Base-by-base conservation (phyloP, 1,284 basidiomycete species). In the Microbotryum silenes-acaulis region DNA sequence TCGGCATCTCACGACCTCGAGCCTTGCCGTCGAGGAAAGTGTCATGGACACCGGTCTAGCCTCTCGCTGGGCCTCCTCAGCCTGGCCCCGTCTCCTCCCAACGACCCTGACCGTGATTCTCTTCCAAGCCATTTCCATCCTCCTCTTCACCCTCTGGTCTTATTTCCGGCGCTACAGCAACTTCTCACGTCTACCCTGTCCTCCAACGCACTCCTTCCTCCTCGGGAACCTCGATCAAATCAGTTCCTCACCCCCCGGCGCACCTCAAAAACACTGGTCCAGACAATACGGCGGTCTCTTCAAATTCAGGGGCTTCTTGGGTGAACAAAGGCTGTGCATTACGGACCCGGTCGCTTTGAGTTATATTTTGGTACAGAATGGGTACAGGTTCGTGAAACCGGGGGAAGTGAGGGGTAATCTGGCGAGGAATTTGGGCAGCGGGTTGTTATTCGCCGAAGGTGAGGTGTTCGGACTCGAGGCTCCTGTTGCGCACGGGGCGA, bases 331-430 rank as follows among this genome's bases (percentile, higher is more conserved):
- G 21, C 77, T 87, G 57, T 77, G 83, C 74, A 82, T 82, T 20
- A 81, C 79, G 47, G 85, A 87, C 73, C 80, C 81, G 0, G 74
- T 77, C 27, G 84, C 85, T 0, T 74, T 87, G 29, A 77, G 80
- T 5, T 79, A 85, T 65, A 81, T 88, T 56, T 63, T 73, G 21
- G 79, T 87, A 55, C 76, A 77, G 16, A 79, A 81, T 60, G 79
- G 81, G 6, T 83, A 86, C 69, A 78, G 80, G 46, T 87, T 83
- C 71, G 84, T 83, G 23, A 87, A 87, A 71, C 84, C 85, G 1
- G 79, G 81, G 51, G 82, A 83, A 61, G 78, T 86, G 12, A 76
- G 82, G 27, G 79, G 82, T 46, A 78, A 78, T 55, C 76, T 88
- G 33, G 81, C 61, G 8, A 65, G 70, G 45, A 71, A 75, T 31